phyloP scores from a whole-genome alignment of 169 alveolate genomes.

The Amoebophrya sp. region DNA sequence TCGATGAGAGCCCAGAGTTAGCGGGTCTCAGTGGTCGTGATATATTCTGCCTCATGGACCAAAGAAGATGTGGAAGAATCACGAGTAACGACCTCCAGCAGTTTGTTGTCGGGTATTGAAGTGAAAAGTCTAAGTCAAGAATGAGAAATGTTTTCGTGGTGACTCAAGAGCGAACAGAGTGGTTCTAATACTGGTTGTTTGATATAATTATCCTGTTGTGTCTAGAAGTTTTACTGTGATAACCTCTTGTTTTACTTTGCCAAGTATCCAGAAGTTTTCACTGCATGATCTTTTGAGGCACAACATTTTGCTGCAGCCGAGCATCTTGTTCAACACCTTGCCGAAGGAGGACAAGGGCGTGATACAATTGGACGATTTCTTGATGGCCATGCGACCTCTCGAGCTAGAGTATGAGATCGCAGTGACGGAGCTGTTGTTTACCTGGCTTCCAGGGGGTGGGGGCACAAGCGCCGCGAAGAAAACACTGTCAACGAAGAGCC shows the following conservation, averaged over 20 bases:
- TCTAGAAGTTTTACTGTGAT: too few species aligned
- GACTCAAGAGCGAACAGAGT: too few species aligned
- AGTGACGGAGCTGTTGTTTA: neutral
- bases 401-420: neutral
- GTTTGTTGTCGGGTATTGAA: too few species aligned
- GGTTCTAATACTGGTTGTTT: too few species aligned
- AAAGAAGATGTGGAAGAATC: neutral
- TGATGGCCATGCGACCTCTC: slow-evolving; percentile 4
- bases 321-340: neutral
- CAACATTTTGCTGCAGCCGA: neutral
- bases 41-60: neutral
- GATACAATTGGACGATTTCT: neutral
- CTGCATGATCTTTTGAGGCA: too few species aligned
- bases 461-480: neutral
- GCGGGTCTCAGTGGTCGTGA: neutral
- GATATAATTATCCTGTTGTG: too few species aligned
- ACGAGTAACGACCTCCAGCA: slow-evolving; percentile 14
- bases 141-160: too few species aligned
- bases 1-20: neutral
- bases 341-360: neutral
- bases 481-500: neutral
- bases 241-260: too few species aligned
- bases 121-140: too few species aligned
- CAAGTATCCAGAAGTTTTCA: too few species aligned
- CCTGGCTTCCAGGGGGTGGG: neutral